Evolutionary conservation across 2,329 filamentous ascomycete genomes (phyloP).

Genomic region (Emergomyces pasteurianus): DNA sequence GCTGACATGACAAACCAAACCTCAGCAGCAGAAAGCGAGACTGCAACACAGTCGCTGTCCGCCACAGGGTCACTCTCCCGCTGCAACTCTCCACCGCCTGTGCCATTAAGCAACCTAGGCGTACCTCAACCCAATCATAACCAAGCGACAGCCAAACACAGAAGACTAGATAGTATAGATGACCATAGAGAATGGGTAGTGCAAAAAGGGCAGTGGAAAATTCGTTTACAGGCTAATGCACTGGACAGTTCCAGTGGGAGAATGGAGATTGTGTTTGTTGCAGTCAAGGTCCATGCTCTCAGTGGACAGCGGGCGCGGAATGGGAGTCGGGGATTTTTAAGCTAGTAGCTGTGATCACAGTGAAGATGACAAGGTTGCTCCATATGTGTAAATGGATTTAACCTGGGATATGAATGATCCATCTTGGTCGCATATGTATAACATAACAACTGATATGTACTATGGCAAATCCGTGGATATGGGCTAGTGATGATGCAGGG

Average conservation of each 20-base stretch:
- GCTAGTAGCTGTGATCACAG: not conserved
- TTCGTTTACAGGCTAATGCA: constrained; percentile 47
- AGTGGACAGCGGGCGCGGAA: constrained; percentile 58
- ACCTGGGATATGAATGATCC: not conserved
- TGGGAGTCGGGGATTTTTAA: constrained; percentile 50
- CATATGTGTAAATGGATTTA: not conserved
- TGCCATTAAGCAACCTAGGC: not conserved
- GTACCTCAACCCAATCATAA: constrained; percentile 2
- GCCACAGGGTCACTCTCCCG: not conserved
- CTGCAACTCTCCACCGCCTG: not conserved
- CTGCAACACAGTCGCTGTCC: not conserved
- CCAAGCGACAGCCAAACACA: constrained; percentile 23
- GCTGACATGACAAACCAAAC: not conserved
- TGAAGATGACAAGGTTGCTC: not conserved
- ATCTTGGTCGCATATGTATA: no score
- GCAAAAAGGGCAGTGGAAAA: constrained; percentile 57
- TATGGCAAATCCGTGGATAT: no score
- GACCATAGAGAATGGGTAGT: constrained; percentile 46
- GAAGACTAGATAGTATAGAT: constrained; percentile 36
- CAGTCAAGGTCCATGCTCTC: constrained; percentile 64
- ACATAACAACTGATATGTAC: no score
- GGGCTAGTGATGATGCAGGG: no score
- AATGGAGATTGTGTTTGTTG: constrained; percentile 60
- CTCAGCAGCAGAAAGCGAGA: not conserved
- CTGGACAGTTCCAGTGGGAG: constrained; percentile 29